Evolutionary conservation across 495 filamentous ascomycete species (phyloP), one percentile per base, ranked within the genome.

Genomic region (Entonaema liquescens): DNA sequence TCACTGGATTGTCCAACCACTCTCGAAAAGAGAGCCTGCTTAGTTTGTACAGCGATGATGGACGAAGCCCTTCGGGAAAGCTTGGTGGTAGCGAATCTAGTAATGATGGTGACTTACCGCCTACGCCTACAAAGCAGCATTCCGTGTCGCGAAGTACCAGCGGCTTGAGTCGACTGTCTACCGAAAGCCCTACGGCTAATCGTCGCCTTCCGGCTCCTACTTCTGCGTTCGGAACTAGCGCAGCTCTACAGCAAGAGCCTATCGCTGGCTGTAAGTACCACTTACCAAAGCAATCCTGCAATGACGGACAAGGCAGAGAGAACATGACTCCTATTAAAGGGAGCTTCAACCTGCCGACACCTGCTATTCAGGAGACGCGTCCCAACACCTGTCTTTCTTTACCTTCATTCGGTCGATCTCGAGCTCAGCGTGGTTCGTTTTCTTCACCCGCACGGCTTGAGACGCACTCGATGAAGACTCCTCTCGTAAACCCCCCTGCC

Each of bases 101-200:
- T 68, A 58, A 69, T 49, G 85, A 83, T 38, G 93, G 95, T 68
- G 92, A 97, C 21, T 80, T 96, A 25, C 94, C 94, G 23, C 94
- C 94, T 9, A 99, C 95, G 11, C 95, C 95, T 2, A 98, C 96
- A 1, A 98, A 97, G 79, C 74, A 80, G 72, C 74, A 76, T 67
- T 23, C 65, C 70, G 13, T 68, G 33, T 64, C 56, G 23, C 65
- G 64, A 60, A 69, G 38, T 50, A 65, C 64, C 19, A 71, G 53
- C 63, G 66, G 52, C 26, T 53, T 74, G 19, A 69, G 70, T 23
- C 72, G 71, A 53, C 73, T 77, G 2, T 77, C 78, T 21, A 68
- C 65, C 31, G 76, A 77, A 29, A 78, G 75, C 49, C 78, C 76
- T 17, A 79, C 65, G 9, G 52, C 65, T 25, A 70, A 73, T 3